Conservation (phyloP, 805 yeast species). For the Hanseniaspora meyeri region DNA sequence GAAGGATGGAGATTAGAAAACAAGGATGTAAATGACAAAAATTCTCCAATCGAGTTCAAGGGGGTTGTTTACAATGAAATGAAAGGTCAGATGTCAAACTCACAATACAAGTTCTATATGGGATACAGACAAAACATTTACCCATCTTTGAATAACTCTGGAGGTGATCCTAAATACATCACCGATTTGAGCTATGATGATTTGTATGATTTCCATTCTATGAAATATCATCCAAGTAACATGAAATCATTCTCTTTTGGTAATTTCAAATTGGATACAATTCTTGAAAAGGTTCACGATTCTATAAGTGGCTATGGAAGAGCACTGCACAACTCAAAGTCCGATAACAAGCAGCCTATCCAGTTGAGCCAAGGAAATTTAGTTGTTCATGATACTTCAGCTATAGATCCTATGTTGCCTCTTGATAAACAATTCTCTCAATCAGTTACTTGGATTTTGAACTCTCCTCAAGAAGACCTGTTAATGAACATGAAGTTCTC, state of each 20-base stretch:
- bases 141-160: slow-evolving; percentile 77
- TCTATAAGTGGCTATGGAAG: slow-evolving; percentile 44
- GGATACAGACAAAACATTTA: slow-evolving; percentile 72
- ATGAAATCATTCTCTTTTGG: slow-evolving; percentile 84
- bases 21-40: slow-evolving; percentile 42
- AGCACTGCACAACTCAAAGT: slow-evolving; percentile 20
- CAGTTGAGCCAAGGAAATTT: slow-evolving; percentile 26
- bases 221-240: slow-evolving; percentile 81
- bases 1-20: slow-evolving; percentile 97
- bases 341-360: slow-evolving; percentile 26
- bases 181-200: slow-evolving; percentile 65
- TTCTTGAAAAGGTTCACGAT: slow-evolving; percentile 44
- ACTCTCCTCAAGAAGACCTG: slow-evolving; percentile 49
- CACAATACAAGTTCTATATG: slow-evolving; percentile 75
- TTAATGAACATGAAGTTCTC: slow-evolving; percentile 64
- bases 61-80: slow-evolving; percentile 97
- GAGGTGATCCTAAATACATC: slow-evolving; percentile 82
- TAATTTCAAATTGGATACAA: slow-evolving; percentile 48
- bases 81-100: slow-evolving; percentile 92
- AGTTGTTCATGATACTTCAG: slow-evolving; percentile 46
- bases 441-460: slow-evolving; percentile 82
- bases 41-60: slow-evolving; percentile 59
- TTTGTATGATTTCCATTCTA: slow-evolving; percentile 59
- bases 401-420: slow-evolving; percentile 67
- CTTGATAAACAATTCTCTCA: slow-evolving; percentile 58